Evolutionary conservation across 805 yeast genomes (phyloP).

Genomic region (Sugiyamaella americana): DNA sequence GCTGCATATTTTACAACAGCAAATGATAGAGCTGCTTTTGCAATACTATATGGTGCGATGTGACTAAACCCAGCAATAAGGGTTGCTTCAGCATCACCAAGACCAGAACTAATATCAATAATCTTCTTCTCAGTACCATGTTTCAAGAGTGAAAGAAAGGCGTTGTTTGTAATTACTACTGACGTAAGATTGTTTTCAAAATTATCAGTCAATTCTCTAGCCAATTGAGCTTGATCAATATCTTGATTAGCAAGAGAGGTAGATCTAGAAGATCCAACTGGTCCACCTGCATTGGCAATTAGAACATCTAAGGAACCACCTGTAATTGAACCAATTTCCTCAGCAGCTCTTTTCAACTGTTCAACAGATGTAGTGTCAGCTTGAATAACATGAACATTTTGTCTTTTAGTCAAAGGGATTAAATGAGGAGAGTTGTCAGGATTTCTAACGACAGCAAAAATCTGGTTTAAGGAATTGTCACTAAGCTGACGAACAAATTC

Average conservation of each 20-base stretch:
- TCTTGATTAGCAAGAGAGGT: conserved; percentile 10
- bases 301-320: conserved; percentile 25
- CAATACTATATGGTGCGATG: conserved; percentile 26
- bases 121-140: conserved; percentile 10
- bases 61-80: conserved; percentile 4
- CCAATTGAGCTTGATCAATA: background rate
- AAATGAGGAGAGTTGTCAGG: conserved; percentile 11
- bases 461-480: conserved; percentile 19
- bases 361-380: conserved; percentile 23
- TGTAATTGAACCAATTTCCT: conserved; percentile 12
- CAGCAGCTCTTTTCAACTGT: conserved; percentile 11
- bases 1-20: conserved; percentile 25
- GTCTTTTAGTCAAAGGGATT: conserved; percentile 2
- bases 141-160: conserved; percentile 8
- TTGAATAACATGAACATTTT: conserved; percentile 24
- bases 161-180: conserved; percentile 3
- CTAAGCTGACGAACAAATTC: conserved; percentile 27
- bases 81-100: background rate
- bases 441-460: conserved; percentile 25
- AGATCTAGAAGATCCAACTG: background rate
- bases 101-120: conserved; percentile 8
- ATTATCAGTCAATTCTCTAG: background rate
- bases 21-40: conserved; percentile 37
- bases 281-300: conserved; percentile 27
- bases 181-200: conserved; percentile 1